Evolutionary conservation across 208 protist species (phyloP).

Genomic region (Trypanosoma avium): DNA sequence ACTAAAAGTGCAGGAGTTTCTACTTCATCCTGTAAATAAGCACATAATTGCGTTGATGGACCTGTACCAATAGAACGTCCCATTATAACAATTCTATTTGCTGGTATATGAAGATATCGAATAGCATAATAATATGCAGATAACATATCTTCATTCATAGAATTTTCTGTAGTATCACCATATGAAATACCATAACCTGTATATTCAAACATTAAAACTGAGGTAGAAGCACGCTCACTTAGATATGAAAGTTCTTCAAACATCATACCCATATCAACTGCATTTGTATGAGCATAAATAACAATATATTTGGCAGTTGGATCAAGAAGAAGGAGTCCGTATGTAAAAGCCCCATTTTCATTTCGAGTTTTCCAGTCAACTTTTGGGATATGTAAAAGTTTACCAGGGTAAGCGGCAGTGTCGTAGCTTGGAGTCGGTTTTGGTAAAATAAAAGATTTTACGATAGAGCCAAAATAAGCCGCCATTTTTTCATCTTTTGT

Average conservation of each 20-base stretch:
- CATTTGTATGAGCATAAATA: conserved; percentile 86
- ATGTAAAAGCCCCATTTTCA: conserved; percentile 64
- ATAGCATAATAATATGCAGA: conserved; percentile 69
- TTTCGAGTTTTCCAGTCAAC: conserved; percentile 44
- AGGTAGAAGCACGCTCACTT: conserved; percentile 45
- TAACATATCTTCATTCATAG: conserved; percentile 61
- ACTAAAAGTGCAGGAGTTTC: conserved; percentile 57
- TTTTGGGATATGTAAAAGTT: conserved; percentile 61
- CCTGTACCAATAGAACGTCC: conserved; percentile 82
- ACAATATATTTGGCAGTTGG: conserved; percentile 57
- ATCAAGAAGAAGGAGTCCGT: conserved; percentile 52
- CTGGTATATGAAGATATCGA: conserved; percentile 48
- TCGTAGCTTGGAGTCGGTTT: conserved; percentile 66
- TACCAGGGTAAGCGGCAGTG: conserved; percentile 38
- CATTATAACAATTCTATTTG: conserved; percentile 64
- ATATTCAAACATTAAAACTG: conserved; percentile 80
- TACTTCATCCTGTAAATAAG: conserved; percentile 27
- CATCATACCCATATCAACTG: conserved; percentile 80
- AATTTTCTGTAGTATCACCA: conserved; percentile 51
- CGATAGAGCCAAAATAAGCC: conserved; percentile 54
- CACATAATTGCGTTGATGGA: conserved; percentile 48
- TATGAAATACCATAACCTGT: conserved; percentile 74
- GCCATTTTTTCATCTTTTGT: conserved; percentile 26
- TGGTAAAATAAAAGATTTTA: conserved; percentile 76
- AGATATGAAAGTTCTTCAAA: conserved; percentile 70